A percentile compares a stretch with the other conserved stretches of the same genome.
phyloP scores from a whole-genome alignment of 2,329 filamentous ascomycete species.

The Aspergillus sp. region DNA sequence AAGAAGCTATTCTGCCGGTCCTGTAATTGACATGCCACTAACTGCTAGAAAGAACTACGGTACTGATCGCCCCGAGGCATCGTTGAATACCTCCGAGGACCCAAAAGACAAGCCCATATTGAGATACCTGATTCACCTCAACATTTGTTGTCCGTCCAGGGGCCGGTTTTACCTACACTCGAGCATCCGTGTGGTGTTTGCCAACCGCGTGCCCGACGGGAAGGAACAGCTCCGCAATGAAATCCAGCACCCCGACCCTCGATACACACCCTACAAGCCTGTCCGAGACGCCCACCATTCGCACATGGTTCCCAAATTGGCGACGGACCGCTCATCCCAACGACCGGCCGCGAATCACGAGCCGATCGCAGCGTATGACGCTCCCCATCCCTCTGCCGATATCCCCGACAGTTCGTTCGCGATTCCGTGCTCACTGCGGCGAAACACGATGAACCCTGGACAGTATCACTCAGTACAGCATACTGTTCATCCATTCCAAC shows the following conservation, averaged over 20 bases:
- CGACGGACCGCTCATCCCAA: conserved; percentile 60
- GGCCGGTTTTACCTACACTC: conserved; percentile 90
- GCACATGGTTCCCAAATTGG: conserved; percentile 50
- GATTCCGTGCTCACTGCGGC: not conserved
- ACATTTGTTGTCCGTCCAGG: conserved; percentile 83
- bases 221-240: conserved; percentile 92
- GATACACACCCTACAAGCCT: conserved; percentile 81
- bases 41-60: conserved; percentile 43
- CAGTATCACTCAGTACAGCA: not conserved
- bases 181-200: conserved; percentile 90
- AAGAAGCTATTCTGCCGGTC: conserved; percentile 84
- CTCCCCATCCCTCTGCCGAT: conserved; percentile 9
- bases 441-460: not conserved
- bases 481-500: conserved; percentile 18
- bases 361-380: conserved; percentile 11
- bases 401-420: not conserved
- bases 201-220: conserved; percentile 91
- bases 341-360: conserved; percentile 57
- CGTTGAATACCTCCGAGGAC: conserved; percentile 45
- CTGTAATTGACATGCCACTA: conserved; percentile 71
- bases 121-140: conserved; percentile 86
- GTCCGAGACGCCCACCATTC: conserved; percentile 43
- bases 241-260: conserved; percentile 82
- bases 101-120: conserved; percentile 64
- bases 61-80: conserved; percentile 55